A percentile compares a stretch with the other conserved stretches of the same genome.
phyloP scores from a whole-genome alignment of 2,329 filamentous ascomycete genomes.

The Fusarium sarcochroum region DNA sequence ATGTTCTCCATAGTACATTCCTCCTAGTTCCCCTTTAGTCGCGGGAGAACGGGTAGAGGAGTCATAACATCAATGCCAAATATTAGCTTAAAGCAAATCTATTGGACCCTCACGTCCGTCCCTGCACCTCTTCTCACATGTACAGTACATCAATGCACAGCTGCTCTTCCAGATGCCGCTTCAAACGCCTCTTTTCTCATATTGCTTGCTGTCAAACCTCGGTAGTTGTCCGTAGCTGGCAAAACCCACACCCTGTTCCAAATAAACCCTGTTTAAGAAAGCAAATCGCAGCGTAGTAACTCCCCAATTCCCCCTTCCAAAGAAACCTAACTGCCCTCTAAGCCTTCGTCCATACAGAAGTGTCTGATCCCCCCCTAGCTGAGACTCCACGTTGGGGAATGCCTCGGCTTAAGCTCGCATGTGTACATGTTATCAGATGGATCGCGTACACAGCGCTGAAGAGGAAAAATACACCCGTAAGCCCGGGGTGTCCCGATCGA shows the following conservation, averaged over 20 bases:
- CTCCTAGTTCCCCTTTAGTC: slow-evolving; percentile 32
- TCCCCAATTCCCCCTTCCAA: slow-evolving; percentile 21
- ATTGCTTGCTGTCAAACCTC: slow-evolving; percentile 35
- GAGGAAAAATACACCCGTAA: slow-evolving; percentile 27
- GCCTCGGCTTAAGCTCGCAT: slow-evolving; percentile 44
- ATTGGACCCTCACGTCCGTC: slow-evolving; percentile 42
- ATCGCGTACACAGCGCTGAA: slow-evolving; percentile 8
- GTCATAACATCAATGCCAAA: slow-evolving; percentile 45
- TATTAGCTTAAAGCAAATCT: slow-evolving; percentile 40
- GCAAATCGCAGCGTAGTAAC: slow-evolving; percentile 18
- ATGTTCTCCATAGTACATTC: slow-evolving; percentile 26
- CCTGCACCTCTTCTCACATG: slow-evolving; percentile 44
- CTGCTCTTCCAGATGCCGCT: slow-evolving; percentile 30
- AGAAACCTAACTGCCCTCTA: slow-evolving; percentile 4
- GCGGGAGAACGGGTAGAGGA: slow-evolving; percentile 36
- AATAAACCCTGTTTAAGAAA: slow-evolving; percentile 26
- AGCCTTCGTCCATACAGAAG: slow-evolving; percentile 12
- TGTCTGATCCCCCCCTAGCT: not conserved
- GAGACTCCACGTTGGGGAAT: slow-evolving; percentile 6
- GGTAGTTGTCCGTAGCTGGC: slow-evolving; percentile 43
- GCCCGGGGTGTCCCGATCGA: slow-evolving; percentile 44
- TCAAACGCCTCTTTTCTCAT: slow-evolving; percentile 45
- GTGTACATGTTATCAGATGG: slow-evolving; percentile 23
- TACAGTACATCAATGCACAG: slow-evolving; percentile 33
- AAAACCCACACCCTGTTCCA: slow-evolving; percentile 33